A percentile compares a stretch with the other conserved stretches of the same genome.
Evolutionary conservation across 108 stramenopile genomes (phyloP).

Genomic region (Epithemia pelagica): DNA sequence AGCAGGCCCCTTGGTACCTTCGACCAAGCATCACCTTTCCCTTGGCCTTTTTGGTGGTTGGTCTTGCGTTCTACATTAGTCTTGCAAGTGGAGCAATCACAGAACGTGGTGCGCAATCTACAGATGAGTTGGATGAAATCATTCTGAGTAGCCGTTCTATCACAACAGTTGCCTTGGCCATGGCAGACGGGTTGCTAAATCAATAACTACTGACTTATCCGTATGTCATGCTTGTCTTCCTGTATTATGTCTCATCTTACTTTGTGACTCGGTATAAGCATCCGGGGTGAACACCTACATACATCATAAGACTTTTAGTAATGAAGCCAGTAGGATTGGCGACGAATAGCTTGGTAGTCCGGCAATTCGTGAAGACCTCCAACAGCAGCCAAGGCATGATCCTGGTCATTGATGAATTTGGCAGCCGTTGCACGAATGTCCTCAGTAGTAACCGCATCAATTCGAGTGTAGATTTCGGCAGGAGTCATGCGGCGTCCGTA

Average conservation of each 20-base stretch:
- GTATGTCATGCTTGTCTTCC: too few relatives aligned
- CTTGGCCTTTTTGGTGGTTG: constrained; percentile 81
- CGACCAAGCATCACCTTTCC: constrained; percentile 90
- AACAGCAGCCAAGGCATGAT: constrained; percentile 96
- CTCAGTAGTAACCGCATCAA: constrained; percentile 88
- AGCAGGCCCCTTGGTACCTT: constrained; percentile 89
- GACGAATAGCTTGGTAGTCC: constrained; percentile 81
- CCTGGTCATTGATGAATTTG: constrained; percentile 92
- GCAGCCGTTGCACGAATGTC: constrained; percentile 90
- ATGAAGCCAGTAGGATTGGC: constrained; percentile 76
- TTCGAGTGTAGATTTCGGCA: constrained; percentile 94
- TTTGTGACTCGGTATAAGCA: not conserved
- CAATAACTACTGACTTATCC: not conserved
- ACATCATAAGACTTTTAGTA: constrained; percentile 43
- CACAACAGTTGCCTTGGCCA: not conserved
- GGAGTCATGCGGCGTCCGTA: constrained; percentile 97
- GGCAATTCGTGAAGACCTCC: constrained; percentile 98
- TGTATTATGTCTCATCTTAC: too few relatives aligned
- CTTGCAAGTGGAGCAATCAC: constrained; percentile 59
- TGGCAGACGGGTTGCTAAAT: not conserved
- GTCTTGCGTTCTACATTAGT: constrained; percentile 75
- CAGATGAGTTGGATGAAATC: constrained; percentile 78
- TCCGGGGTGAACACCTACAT: not conserved
- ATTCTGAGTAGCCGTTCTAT: constrained; percentile 30
- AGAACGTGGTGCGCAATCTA: constrained; percentile 63